Evolutionary conservation across 768 basidiomycete genomes (phyloP).

Genomic region (Aureoboletus auriporus): DNA sequence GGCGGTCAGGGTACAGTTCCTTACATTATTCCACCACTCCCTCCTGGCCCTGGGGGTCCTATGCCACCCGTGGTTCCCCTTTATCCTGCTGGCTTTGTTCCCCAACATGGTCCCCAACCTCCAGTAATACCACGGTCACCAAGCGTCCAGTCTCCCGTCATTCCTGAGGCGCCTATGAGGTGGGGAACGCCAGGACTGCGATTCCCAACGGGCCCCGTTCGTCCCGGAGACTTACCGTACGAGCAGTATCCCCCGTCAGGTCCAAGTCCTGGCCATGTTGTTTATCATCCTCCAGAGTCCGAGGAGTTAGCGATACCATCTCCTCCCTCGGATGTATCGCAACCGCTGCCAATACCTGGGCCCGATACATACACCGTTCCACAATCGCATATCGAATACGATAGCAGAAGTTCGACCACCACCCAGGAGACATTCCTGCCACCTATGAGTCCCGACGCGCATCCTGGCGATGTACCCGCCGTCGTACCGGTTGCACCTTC

Average conservation of each 20-base stretch:
- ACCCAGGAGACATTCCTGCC: slow-evolving; percentile 22
- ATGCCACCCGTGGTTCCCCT: slow-evolving; percentile 16
- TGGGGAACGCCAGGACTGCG: slow-evolving; percentile 23
- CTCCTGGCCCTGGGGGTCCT: slow-evolving; percentile 11
- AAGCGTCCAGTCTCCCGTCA: slow-evolving; percentile 17
- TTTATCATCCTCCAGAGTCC: slow-evolving; percentile 3
- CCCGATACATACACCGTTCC: slow-evolving; percentile 13
- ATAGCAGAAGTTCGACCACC: slow-evolving; percentile 18
- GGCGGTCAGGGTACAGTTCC: slow-evolving; percentile 8
- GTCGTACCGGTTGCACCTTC: slow-evolving; percentile 15
- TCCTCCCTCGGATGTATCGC: slow-evolving; percentile 14
- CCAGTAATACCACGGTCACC: slow-evolving; percentile 24
- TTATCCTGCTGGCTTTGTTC: slow-evolving; percentile 26
- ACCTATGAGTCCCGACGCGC: slow-evolving; percentile 8
- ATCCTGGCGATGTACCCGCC: slow-evolving; percentile 7
- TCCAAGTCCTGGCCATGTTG: slow-evolving; percentile 2
- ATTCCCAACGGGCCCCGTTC: slow-evolving; percentile 26
- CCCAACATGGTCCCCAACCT: slow-evolving; percentile 7
- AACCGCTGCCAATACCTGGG: slow-evolving; percentile 18
- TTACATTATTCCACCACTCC: slow-evolving; percentile 23
- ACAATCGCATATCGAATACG: slow-evolving; percentile 7
- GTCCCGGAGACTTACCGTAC: slow-evolving; percentile 32
- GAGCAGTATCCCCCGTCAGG: slow-evolving; percentile 1
- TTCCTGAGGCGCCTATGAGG: slow-evolving; percentile 17
- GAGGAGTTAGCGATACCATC: slow-evolving; percentile 24